Evolutionary conservation across 306 rosid genomes (phyloP).

Genomic region (Carpinus fangiana): DNA sequence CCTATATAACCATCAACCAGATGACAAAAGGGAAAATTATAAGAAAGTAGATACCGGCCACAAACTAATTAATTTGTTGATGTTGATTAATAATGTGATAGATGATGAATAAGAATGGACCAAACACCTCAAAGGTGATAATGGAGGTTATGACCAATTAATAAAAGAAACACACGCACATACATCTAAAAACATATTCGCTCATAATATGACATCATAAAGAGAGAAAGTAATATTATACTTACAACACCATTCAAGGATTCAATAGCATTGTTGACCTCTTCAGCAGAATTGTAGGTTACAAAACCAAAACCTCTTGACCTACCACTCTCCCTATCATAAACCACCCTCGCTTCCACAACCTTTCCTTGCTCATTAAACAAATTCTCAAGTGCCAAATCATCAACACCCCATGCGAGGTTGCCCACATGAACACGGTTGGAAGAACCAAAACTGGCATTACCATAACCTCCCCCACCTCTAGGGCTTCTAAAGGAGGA

Average conservation of each 20-base stretch:
- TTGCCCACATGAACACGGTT: conserved; percentile 82
- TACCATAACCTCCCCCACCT: conserved; percentile 37
- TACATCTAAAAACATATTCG: not conserved
- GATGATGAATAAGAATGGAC: not conserved
- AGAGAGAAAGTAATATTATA: conserved; percentile 7
- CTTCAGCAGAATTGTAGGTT: conserved; percentile 63
- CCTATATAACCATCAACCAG: not conserved
- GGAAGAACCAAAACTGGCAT: conserved; percentile 29
- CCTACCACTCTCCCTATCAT: conserved; percentile 94
- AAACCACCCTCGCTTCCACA: conserved; percentile 85
- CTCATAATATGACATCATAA: not conserved
- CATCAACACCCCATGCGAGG: conserved; percentile 96
- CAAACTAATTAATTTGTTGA: not conserved
- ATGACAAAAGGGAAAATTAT: not conserved
- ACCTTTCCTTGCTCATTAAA: conserved; percentile 79
- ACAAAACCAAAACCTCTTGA: conserved; percentile 97
- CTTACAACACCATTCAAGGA: conserved; percentile 86
- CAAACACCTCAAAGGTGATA: too few relatives aligned
- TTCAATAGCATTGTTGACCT: conserved; percentile 70
- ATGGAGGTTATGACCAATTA: not conserved
- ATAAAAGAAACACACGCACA: not conserved
- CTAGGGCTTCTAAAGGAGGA: conserved; percentile 45
- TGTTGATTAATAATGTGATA: not conserved
- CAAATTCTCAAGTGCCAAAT: conserved; percentile 65
- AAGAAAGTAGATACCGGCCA: not conserved